phyloP scores from a whole-genome alignment of 495 filamentous ascomycete species.

The Hapsidospora chrysogenum region DNA sequence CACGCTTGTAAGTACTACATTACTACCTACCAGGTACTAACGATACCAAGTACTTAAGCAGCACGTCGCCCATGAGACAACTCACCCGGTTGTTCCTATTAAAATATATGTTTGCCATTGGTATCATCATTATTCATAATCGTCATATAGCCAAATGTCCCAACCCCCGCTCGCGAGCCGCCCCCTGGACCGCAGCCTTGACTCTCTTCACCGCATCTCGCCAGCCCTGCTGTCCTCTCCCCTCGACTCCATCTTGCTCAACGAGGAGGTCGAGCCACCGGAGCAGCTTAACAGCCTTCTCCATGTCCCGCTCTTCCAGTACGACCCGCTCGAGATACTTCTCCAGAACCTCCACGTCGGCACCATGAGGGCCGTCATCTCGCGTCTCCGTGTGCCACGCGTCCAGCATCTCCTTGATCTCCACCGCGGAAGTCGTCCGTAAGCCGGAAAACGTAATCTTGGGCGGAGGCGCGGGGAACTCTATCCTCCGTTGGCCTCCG shows the following conservation, averaged over 20 bases:
- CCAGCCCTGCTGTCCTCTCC: conserved; percentile 18
- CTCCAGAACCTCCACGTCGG: conserved; percentile 57
- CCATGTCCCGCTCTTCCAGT: conserved; percentile 54
- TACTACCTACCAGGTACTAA: not conserved
- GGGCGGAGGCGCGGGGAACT: conserved; percentile 16
- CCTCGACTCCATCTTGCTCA: conserved; percentile 25
- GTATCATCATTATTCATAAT: not conserved
- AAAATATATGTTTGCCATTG: too few species aligned
- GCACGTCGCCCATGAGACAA: too few species aligned
- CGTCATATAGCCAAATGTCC: conserved; percentile 32
- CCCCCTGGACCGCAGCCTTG: conserved; percentile 40
- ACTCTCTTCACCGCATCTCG: conserved; percentile 33
- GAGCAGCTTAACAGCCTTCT: conserved; percentile 49
- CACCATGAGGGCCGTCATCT: conserved; percentile 52
- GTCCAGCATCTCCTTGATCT: conserved; percentile 28
- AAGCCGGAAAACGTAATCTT: conserved; percentile 14
- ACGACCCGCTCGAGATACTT: conserved; percentile 55
- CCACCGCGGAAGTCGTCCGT: conserved; percentile 6
- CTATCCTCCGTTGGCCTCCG: conserved; percentile 15
- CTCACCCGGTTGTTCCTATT: too few species aligned
- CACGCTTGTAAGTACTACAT: too few species aligned
- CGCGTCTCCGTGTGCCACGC: conserved; percentile 52
- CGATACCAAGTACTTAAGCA: too few species aligned
- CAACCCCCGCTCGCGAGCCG: conserved; percentile 44
- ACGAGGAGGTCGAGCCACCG: conserved; percentile 61